A percentile compares a stretch with the other conserved stretches of the same genome.
Evolutionary conservation across 805 yeast species (phyloP).

Genomic region (Phaffomyces opuntiae): DNA sequence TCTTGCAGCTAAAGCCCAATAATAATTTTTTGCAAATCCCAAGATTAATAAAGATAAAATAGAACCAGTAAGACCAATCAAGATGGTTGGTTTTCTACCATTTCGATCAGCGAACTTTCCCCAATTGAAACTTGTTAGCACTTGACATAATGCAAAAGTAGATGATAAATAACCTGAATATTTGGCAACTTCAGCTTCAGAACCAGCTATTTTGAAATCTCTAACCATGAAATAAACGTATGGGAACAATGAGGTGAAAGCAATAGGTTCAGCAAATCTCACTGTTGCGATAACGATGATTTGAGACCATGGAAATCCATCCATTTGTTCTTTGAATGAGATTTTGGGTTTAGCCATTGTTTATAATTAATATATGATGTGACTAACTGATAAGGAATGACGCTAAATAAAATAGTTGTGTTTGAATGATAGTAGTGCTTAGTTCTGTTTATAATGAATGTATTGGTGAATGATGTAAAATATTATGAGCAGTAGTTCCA

Average conservation of each 20-base stretch:
- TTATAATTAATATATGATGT: background rate
- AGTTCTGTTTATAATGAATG: too few relatives aligned
- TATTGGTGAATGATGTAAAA: too few relatives aligned
- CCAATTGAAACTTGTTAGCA: conserved; percentile 53
- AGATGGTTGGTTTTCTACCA: conserved; percentile 50
- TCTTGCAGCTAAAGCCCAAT: conserved; percentile 47
- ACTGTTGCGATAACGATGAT: conserved; percentile 34
- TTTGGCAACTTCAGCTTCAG: conserved; percentile 46
- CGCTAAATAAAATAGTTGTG: too few relatives aligned
- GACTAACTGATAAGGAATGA: too few relatives aligned
- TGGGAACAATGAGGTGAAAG: conserved; percentile 59
- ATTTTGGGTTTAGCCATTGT: conserved; percentile 7
- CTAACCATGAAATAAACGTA: conserved; percentile 58
- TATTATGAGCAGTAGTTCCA: too few relatives aligned
- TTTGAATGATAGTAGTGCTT: too few relatives aligned
- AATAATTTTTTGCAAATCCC: conserved; percentile 48
- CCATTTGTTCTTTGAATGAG: conserved; percentile 44
- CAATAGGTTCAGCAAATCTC: conserved; percentile 54
- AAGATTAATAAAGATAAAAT: conserved; percentile 39
- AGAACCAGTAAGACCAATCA: conserved; percentile 48
- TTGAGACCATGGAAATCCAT: conserved; percentile 51
- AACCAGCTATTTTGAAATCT: conserved; percentile 44
- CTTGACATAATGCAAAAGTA: conserved; percentile 55
- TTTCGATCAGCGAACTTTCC: conserved; percentile 45
- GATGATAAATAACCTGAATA: conserved; percentile 60